Base-by-base conservation (phyloP, 2,329 filamentous ascomycete genomes). In the Lasiodiplodia sp. region DNA sequence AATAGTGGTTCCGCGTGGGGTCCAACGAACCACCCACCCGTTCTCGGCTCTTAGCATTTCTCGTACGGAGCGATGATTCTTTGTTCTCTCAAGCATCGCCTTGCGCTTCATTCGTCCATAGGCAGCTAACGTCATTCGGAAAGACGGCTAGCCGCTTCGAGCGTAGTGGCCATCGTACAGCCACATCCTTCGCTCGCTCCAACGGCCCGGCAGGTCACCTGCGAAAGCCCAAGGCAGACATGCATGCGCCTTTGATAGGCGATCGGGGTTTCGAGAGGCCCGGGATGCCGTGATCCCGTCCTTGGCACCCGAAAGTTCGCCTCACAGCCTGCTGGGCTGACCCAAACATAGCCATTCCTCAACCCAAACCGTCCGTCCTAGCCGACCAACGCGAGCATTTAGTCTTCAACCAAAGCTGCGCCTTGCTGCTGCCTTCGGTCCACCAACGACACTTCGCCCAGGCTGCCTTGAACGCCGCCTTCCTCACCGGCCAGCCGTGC, bases 151-250 rank as follows among this genome's bases (percentile, higher is more conserved):
- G 47, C 60, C 31, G 47, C 31, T 37, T 64, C 6, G n/a, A 44
- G 28, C 12, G 5, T 21, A n/a, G 21, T 34, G 31, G 38, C 16
- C 6, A 21, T 31, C 44, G 44, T 47, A 64, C 47, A 64, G 60
- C 60, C 60, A 23, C 60, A 6, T 31, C 31, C 18, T 25, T 28
- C 28, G 28, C 28, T 28, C 28, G 28, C 28, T 28, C 28, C 28
- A 4, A 4, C 10, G 34, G 25, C 21, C 4, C n/a, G 8, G 21
- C 16, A 2, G 28, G 44, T 64, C 60, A 64, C 47, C 28, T 64
- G 60, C 11, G 44, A 37, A 25, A 10, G 55, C 31, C n/a, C 55
- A 49, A 64, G 60, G 60, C 60, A 64, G 60, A 64, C 11, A 64
- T 64, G 28, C 44, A 21, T 34, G 14, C 4, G 25, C 18, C 44